These are phyloP conservation scores for Leccinum ponderosum DNA, from an alignment of 1,284 basidiomycete genomes.

Conservation along the genomic window DNA sequence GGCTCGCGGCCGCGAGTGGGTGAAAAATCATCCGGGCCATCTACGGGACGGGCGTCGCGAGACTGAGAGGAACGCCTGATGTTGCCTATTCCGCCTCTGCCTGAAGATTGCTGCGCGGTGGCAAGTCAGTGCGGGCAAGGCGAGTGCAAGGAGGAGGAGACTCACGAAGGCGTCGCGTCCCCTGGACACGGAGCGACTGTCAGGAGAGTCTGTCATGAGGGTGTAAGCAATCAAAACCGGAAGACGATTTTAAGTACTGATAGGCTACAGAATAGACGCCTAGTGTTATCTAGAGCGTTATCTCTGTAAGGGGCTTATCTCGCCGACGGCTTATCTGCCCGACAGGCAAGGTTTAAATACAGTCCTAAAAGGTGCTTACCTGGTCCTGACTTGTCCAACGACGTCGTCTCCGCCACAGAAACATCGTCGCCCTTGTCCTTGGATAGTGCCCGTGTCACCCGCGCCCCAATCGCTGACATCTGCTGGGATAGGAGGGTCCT, in stretches of 20 bases:
- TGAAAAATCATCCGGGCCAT: constrained; percentile 43
- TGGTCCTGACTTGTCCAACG: constrained; percentile 8
- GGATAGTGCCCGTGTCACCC: constrained; percentile 18
- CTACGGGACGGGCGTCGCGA: constrained; percentile 36
- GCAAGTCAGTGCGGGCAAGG: not conserved
- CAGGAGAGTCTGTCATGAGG: constrained; percentile 27
- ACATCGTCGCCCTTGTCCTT: constrained; percentile 8
- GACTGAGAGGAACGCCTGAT: constrained; percentile 50
- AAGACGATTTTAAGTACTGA: not conserved
- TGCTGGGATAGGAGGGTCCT: constrained; percentile 18
- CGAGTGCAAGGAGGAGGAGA: not conserved
- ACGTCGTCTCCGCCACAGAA: constrained; percentile 9
- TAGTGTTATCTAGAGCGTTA: constrained; percentile 23
- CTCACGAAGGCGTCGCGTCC: constrained; percentile 44
- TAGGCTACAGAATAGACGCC: not conserved
- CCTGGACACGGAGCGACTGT: constrained; percentile 42
- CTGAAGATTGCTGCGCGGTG: constrained; percentile 50
- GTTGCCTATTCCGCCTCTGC: constrained; percentile 70
- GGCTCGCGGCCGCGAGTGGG: constrained; percentile 58
- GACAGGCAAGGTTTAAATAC: constrained; percentile 9
- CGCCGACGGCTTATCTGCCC: constrained; percentile 18
- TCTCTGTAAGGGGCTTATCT: constrained; percentile 22
- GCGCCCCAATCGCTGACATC: constrained; percentile 24
- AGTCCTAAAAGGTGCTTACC: constrained; percentile 13
- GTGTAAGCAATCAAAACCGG: not conserved